These are phyloP conservation scores for Mycena sp. DNA, from an alignment of 1,284 basidiomycete genomes.

Conservation along the genomic window DNA sequence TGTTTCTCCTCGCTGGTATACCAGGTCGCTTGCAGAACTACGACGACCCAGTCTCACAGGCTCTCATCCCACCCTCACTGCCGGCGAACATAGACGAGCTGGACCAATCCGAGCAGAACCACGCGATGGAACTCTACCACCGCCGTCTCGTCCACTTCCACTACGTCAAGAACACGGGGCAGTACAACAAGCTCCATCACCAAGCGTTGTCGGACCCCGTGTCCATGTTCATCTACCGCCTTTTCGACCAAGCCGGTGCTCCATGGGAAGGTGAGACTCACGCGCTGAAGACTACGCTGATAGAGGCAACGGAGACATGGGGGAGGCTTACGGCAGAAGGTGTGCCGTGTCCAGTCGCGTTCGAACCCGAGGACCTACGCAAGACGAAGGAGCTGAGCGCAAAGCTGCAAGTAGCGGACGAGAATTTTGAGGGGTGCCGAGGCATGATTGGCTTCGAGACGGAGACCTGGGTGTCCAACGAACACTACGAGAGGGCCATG, in stretches of 20 bases:
- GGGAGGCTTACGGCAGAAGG: constrained; percentile 46
- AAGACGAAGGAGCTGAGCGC: constrained; percentile 48
- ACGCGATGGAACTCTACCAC: constrained; percentile 46
- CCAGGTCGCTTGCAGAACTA: constrained; percentile 56
- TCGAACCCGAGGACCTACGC: constrained; percentile 51
- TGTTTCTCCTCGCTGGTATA: constrained; percentile 56
- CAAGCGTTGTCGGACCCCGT: constrained; percentile 46
- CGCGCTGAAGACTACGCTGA: constrained; percentile 51
- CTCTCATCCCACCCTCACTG: constrained; percentile 45
- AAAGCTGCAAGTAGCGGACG: constrained; percentile 41
- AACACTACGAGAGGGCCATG: constrained; percentile 50
- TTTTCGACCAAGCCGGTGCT: constrained; percentile 50
- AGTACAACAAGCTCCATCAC: constrained; percentile 52
- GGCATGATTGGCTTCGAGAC: constrained; percentile 43
- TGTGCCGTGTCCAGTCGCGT: constrained; percentile 54
- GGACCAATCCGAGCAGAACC: constrained; percentile 38
- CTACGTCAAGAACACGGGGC: constrained; percentile 52
- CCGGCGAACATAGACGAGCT: constrained; percentile 51
- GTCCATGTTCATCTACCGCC: constrained; percentile 44
- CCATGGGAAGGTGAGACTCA: constrained; percentile 59
- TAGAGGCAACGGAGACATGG: constrained; percentile 51
- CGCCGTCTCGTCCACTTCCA: constrained; percentile 56
- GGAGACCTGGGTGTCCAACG: constrained; percentile 53
- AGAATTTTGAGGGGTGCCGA: constrained; percentile 40
- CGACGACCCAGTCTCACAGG: constrained; percentile 49